Evolutionary conservation across 2,329 filamentous ascomycete genomes (phyloP).

Genomic region (Xylaria sp.): DNA sequence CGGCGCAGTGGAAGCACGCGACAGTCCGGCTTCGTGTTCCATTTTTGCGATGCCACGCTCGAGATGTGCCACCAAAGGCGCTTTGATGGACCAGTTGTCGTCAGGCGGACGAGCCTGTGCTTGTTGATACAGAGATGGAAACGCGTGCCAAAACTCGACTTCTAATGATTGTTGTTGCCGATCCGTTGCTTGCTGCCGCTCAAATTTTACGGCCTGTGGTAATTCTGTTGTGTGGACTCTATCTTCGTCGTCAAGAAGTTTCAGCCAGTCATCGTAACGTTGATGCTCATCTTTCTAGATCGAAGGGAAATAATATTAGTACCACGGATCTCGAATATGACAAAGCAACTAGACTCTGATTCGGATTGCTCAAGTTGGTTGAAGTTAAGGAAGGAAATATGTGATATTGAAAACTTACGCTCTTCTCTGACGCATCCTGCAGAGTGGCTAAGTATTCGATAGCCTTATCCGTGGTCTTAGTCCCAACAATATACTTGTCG

Average conservation of each 20-base stretch:
- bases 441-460: constrained; percentile 55
- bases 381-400: background rate
- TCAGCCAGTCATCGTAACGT: constrained; percentile 59
- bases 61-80: constrained; percentile 61
- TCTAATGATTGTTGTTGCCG: constrained; percentile 62
- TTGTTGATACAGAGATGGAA: constrained; percentile 60
- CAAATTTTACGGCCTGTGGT: constrained; percentile 53
- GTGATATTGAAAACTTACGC: constrained; percentile 44
- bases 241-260: constrained; percentile 57
- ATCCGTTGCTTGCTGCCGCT: constrained; percentile 56
- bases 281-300: constrained; percentile 49
- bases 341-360: background rate
- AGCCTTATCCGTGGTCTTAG: constrained; percentile 56
- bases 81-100: constrained; percentile 58
- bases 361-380: background rate
- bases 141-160: constrained; percentile 58
- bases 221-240: constrained; percentile 53
- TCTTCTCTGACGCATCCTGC: constrained; percentile 51
- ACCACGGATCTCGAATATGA: background rate
- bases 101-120: constrained; percentile 50
- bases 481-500: constrained; percentile 60
- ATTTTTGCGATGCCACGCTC: constrained; percentile 60
- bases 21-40: constrained; percentile 48
- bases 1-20: background rate
- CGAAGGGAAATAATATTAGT: background rate